Evolutionary conservation across 139 green algal species (phyloP).

Genomic region (Pleodorina starrii): DNA sequence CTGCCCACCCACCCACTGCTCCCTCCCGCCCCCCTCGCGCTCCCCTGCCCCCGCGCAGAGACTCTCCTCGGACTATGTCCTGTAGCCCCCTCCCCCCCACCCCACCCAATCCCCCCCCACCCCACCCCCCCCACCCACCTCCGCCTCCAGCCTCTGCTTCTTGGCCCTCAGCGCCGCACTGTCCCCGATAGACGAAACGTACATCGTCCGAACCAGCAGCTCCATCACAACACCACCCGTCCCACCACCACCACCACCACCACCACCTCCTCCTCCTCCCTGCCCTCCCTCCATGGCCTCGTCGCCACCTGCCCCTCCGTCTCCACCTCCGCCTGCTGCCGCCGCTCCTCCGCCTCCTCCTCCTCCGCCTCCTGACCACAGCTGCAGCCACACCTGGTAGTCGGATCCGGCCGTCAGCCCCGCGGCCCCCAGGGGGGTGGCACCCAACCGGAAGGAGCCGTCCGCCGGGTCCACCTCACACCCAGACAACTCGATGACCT

Average conservation of each 20-base stretch:
- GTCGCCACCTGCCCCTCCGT: neutral
- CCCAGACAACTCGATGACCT: neutral
- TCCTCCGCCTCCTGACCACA: neutral
- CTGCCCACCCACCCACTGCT: too few relatives aligned
- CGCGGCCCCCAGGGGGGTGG: neutral
- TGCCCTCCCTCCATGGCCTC: neutral
- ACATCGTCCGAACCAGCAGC: conserved; percentile 29
- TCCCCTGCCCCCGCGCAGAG: too few relatives aligned
- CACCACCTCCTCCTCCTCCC: neutral
- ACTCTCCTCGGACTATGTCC: too few relatives aligned
- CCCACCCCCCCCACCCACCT: neutral
- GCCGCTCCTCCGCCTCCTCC: neutral
- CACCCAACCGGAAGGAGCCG: neutral
- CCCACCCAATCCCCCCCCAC: too few relatives aligned
- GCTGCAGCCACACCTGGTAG: neutral
- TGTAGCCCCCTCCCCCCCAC: too few relatives aligned
- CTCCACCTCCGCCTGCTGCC: neutral
- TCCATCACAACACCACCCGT: neutral
- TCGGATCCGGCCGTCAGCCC: neutral
- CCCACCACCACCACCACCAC: neutral
- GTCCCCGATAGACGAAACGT: neutral
- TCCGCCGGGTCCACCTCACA: neutral
- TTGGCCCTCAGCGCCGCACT: neutral
- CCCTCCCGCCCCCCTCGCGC: too few relatives aligned
- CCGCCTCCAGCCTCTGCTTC: neutral